These are phyloP conservation scores for Spergularia bocconei DNA, from an alignment of 148 eudicot species.

Conservation along the genomic window DNA sequence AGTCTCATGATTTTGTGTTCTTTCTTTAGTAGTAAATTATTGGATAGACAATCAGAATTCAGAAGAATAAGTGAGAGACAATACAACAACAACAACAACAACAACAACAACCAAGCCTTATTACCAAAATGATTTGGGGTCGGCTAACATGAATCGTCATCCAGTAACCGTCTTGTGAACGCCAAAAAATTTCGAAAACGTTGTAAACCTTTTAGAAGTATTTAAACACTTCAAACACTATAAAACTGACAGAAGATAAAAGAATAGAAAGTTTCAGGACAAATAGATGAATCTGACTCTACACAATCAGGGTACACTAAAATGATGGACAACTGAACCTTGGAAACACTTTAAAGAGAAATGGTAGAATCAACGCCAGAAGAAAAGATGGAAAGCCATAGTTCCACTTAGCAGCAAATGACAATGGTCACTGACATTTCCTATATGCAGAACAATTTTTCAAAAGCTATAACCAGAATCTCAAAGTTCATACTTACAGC, in stretches of 20 bases:
- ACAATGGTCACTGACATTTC: background rate
- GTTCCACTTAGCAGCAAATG: background rate
- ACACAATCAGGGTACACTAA: background rate
- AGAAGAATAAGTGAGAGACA: background rate
- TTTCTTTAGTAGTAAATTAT: too few species aligned
- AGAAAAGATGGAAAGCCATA: background rate
- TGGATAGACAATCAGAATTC: background rate
- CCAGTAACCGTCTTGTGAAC: too few species aligned
- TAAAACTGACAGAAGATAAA: background rate
- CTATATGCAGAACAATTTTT: background rate
- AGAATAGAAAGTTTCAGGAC: background rate
- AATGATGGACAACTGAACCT: background rate
- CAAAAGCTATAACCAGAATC: background rate
- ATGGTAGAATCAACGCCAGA: background rate
- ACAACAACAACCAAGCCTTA: too few species aligned
- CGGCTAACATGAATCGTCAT: too few species aligned
- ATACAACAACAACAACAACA: too few species aligned
- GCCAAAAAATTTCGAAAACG: too few species aligned
- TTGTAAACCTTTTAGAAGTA: too few species aligned
- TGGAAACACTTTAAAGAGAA: background rate
- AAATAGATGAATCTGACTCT: background rate
- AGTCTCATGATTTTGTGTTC: too few species aligned
- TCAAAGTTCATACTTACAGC: slow-evolving; percentile 50
- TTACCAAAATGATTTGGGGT: too few species aligned
- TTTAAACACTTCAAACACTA: too few species aligned